Base-by-base conservation (phyloP, 2,329 filamentous ascomycete species). In the Beauveria brongniartii region DNA sequence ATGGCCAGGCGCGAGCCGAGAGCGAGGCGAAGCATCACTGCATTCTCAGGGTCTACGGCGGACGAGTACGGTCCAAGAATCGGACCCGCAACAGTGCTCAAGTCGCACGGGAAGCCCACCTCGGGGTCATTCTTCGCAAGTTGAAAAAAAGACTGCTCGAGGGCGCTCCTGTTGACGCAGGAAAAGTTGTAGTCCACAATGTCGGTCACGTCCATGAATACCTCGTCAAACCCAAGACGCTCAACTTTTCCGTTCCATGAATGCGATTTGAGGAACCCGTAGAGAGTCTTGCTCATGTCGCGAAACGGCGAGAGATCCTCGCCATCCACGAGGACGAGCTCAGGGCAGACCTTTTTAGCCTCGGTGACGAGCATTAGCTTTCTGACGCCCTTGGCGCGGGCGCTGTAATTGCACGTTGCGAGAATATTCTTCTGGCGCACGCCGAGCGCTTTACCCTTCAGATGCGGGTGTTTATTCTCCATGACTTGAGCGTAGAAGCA, bases 401-500 rank as follows among this genome's bases (percentile, higher is more conserved):
- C 93, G 70, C 90, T 90, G 73, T 97, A 97, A 75, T 97, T 97
- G 81, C 91, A 95, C 5, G 92, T 96, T 24, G 92, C 91, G 46
- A 94, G 81, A 60, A 97, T 96, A 71, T 92, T 90, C 75, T 97
- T 97, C 74, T 97, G 92, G 73, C 92, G 90, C 62, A 96, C 86
- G 41, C 91, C 92, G 40, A 97, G 78, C 7, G 92, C 91, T 20
- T 89, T 75, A 1, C 81, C 79, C 69, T 85, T 91, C 61, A 97
- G 78, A 2, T 81, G 77, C 0, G 92, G 91, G 65, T 89, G 86
- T 70, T 89, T 88, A 65, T 88, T 87, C 75, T 97, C 92, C 66
- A 94, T 88, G 9, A 94, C 92, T 55, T 91, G 91, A 24, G 92
- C 92, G 73, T 97, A 97, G 78, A 97, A 97, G 77, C 91, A 96